Evolutionary conservation across 225 moss, liverwort and hornwort species (phyloP), one percentile per base, ranked within the genome.

Genomic region (Polytrichum formosum): DNA sequence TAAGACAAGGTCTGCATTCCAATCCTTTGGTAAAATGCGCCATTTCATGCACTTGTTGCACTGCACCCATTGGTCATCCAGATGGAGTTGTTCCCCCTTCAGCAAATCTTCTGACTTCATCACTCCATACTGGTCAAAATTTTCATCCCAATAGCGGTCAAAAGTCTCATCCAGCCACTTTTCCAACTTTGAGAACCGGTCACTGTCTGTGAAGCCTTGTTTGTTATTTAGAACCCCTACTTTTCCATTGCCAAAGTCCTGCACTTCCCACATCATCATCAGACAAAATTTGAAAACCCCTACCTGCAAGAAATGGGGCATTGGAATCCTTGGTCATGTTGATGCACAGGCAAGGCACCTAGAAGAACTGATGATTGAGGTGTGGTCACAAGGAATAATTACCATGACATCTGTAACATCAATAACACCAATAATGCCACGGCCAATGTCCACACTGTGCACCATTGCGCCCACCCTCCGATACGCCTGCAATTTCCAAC

Each of bases 381-480:
- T 37, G 10, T 10, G 56, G 5, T 21, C 56, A 58, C 5, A 58
- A 58, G 22, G 56, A 58, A n/a, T 58, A 22, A 58, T 10, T 75
- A 96, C 96, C 96, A 91, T 90, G 46, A 92, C 66, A 28, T 83
- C 71, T 18, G 91, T 96, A 1, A 91, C 87, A 79, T 96, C 96
- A 69, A 96, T 90, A 26, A 96, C 91, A 55, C 96, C 96, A 54
- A 96, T 84, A 20, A 96, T 67, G 70, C 96, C 96, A 55, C 87
- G 90, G 37, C 96, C 96, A 69, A 77, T 62, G 65, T 93, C 91
- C 56, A 91, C 91, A 81, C 90, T 91, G 46, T 93, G 93, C 29
- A 92, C 79, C 90, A 92, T 93, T 70, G 81, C 81, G 28, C 93
- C 96, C 27, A 93, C 96, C 75, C 96, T 81, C 83, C 80, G 91